Evolutionary conservation across 352 stramenopile genomes (phyloP).

Genomic region (Globisporangium yorkense): DNA sequence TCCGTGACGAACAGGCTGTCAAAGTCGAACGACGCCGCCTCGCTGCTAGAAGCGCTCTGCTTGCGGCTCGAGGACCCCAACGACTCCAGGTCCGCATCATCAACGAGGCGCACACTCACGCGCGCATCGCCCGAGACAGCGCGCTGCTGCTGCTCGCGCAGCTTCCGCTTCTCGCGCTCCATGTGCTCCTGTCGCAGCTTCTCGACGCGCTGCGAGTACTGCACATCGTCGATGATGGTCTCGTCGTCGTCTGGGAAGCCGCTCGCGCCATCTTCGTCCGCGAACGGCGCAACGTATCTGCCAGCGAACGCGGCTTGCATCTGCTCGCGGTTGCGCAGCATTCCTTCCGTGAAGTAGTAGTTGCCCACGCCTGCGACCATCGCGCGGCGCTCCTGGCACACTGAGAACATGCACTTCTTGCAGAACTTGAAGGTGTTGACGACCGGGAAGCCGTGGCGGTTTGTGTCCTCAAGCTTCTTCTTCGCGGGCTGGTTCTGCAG

Average conservation of each 20-base stretch:
- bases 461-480: slow-evolving; percentile 33
- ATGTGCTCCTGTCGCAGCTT: slow-evolving; percentile 60
- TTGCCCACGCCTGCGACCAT: slow-evolving; percentile 35
- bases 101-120: not conserved
- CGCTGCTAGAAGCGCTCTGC: not conserved
- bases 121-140: not conserved
- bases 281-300: slow-evolving; percentile 17
- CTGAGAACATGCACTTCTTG: slow-evolving; percentile 70
- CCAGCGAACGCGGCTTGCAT: slow-evolving; percentile 11
- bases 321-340: slow-evolving; percentile 43
- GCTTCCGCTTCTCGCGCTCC: slow-evolving; percentile 54
- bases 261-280: slow-evolving; percentile 30
- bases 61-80: not conserved
- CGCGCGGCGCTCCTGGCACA: slow-evolving; percentile 58
- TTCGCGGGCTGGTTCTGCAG: slow-evolving; percentile 33
- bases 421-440: slow-evolving; percentile 69
- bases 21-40: not conserved
- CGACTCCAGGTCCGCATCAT: not conserved
- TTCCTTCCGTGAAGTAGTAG: slow-evolving; percentile 39
- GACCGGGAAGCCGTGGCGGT: slow-evolving; percentile 42
- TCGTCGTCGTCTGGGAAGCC: slow-evolving; percentile 37
- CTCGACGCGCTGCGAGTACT: slow-evolving; percentile 50
- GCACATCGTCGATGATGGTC: slow-evolving; percentile 7
- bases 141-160: slow-evolving; percentile 7
- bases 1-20: not conserved